These are phyloP conservation scores for Boletellus dicymbophilus DNA, from an alignment of 1,284 basidiomycete genomes.

Conservation along the genomic window DNA sequence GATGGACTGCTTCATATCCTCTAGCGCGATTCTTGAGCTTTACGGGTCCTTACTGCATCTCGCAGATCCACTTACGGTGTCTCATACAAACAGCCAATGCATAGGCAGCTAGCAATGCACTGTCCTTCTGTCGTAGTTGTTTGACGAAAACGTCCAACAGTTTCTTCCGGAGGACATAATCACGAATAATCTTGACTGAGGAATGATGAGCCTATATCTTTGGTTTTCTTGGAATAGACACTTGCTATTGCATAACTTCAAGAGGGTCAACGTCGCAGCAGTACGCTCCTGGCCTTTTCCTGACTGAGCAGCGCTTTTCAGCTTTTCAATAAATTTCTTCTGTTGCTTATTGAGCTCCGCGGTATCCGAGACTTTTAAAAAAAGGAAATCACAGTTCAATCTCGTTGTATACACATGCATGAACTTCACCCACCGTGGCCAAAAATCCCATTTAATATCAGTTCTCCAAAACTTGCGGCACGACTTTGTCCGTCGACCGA, in stretches of 20 bases:
- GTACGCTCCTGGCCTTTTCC: conserved; percentile 11
- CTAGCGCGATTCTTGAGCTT: not conserved
- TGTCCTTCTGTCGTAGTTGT: conserved; percentile 3
- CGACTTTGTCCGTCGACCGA: not conserved
- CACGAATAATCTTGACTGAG: not conserved
- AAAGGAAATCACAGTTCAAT: not conserved
- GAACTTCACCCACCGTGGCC: conserved; percentile 18
- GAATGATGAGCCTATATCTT: not conserved
- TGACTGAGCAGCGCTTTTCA: conserved; percentile 4
- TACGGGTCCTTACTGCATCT: not conserved
- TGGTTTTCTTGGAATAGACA: not conserved
- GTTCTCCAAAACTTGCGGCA: not conserved
- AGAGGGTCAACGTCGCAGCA: conserved; percentile 8
- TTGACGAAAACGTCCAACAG: conserved; percentile 3
- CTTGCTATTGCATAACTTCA: conserved; percentile 9
- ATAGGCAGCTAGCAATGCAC: conserved; percentile 7
- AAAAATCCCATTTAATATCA: conserved; percentile 15
- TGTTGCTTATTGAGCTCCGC: not conserved
- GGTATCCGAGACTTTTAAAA: too few relatives aligned
- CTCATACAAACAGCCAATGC: conserved; percentile 4
- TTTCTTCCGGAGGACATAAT: not conserved
- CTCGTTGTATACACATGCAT: not conserved
- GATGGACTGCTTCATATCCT: conserved; percentile 2
- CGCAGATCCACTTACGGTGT: conserved; percentile 2
- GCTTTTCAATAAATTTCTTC: conserved; percentile 6